Base-by-base conservation (phyloP, 192 early-diverging fungal genomes). In the Jimgerdemannia flammicorona region DNA sequence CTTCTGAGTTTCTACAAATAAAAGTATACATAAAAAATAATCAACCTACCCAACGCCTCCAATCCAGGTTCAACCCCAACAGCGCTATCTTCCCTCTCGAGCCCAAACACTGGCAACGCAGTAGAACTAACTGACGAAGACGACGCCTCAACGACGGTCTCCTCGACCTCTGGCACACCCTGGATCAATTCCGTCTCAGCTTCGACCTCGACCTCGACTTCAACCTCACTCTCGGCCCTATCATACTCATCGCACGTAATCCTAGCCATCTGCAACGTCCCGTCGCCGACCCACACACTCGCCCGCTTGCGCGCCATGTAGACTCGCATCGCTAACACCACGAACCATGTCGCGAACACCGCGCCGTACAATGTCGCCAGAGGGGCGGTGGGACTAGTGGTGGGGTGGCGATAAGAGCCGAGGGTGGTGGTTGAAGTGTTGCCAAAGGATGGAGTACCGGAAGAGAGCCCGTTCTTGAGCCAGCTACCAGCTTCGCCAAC, bases 341-440 rank as follows among this genome's bases (percentile, higher is more conserved):
- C 69, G 71, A 84, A 84, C 76, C 77, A 84, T 20, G 81, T 49
- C 8, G 75, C 74, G 43, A 78, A 81, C 19, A 84, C 43, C 7
- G 77, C 82, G 3, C 79, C 73, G 65, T 77, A 84, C 42, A 79
- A 76, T 10, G 80, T 78, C n/a, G 82, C 81, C 19, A 84, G 75
- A 8, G 82, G 82, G 0, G 78, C 77, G 29, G 29, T 29, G 29
- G 14, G 76, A 79, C 66, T 81, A 77, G 3, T 54, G 44, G 4
- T 54, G 66, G 39, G 41, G 72, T 29, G 29, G 1, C 29, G 29
- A 29, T 29, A 29, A 29, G 29, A 29, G 29, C 29, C 19, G 19
- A 7, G 44, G 74, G 54, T 17, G 66, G 67, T 68, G 2, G 29
- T 29, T 29, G 29, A 29, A 29, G 29, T 29, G 29, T 29, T 29